phyloP scores from a whole-genome alignment of 2,329 filamentous ascomycete species.

The Trematosphaeria pertusa region DNA sequence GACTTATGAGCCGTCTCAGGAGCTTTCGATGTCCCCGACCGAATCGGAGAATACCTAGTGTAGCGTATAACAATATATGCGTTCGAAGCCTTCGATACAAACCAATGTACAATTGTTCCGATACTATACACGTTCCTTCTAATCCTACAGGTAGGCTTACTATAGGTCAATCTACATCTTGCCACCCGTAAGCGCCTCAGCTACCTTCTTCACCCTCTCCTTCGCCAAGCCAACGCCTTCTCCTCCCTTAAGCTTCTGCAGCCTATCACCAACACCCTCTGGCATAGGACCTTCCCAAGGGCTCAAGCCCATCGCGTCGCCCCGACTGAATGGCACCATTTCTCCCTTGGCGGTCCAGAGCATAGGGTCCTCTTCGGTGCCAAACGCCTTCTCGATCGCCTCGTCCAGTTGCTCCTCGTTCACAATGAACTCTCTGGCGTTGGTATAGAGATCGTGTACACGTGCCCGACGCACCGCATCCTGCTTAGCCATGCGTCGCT shows the following conservation, averaged over 20 bases:
- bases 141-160: too few species aligned
- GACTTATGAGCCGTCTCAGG: too few species aligned
- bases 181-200: constrained; percentile 71
- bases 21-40: too few species aligned
- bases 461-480: constrained; percentile 70
- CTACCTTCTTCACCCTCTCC: constrained; percentile 68
- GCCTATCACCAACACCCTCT: constrained; percentile 40
- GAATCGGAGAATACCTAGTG: too few species aligned
- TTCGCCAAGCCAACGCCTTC: constrained; percentile 55
- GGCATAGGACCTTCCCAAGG: constrained; percentile 41
- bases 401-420: constrained; percentile 77
- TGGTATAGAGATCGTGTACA: constrained; percentile 88
- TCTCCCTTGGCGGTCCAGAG: constrained; percentile 43
- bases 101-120: too few species aligned
- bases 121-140: too few species aligned
- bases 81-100: too few species aligned
- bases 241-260: constrained; percentile 44
- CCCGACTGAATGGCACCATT: constrained; percentile 11
- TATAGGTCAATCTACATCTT: too few species aligned
- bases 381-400: constrained; percentile 79
- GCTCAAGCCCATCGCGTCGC: constrained; percentile 30
- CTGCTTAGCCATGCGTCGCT: constrained; percentile 58
- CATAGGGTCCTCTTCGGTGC: constrained; percentile 59
- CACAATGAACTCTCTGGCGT: constrained; percentile 85
- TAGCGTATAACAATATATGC: too few species aligned